Conservation (phyloP, 2,329 filamentous ascomycete species). For the Didymellaceae sp. region DNA sequence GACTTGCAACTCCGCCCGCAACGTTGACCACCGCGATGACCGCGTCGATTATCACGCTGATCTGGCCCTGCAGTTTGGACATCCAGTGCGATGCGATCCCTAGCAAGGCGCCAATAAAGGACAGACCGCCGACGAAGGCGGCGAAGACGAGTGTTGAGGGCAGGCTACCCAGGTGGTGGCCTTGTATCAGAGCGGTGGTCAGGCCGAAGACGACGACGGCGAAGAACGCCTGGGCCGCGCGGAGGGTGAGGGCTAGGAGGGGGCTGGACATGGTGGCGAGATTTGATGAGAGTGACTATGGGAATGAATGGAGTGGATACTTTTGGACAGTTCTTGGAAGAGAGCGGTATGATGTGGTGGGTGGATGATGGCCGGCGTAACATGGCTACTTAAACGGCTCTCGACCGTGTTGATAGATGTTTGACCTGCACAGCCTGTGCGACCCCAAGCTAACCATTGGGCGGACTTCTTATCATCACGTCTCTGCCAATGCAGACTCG, state of each 20-base stretch:
- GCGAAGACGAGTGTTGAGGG: constrained; percentile 22
- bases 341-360: background rate
- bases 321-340: background rate
- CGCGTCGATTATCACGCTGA: constrained; percentile 22
- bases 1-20: constrained; percentile 30
- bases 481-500: too few relatives aligned
- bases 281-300: background rate
- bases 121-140: constrained; percentile 25
- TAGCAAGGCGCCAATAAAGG: constrained; percentile 24
- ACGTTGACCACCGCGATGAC: constrained; percentile 20
- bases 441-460: too few relatives aligned
- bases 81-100: constrained; percentile 27
- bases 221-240: constrained; percentile 30
- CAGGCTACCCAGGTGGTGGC: constrained; percentile 19
- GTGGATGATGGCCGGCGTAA: background rate
- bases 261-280: constrained; percentile 1
- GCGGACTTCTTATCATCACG: too few relatives aligned
- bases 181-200: constrained; percentile 25
- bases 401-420: too few relatives aligned
- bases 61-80: constrained; percentile 19
- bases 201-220: constrained; percentile 31
- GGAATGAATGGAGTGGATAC: background rate
- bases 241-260: constrained; percentile 22
- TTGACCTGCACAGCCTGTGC: too few relatives aligned
- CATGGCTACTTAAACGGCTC: too few relatives aligned